phyloP scores from a whole-genome alignment of 2,329 filamentous ascomycete genomes.

The Colletotrichum limetticola region DNA sequence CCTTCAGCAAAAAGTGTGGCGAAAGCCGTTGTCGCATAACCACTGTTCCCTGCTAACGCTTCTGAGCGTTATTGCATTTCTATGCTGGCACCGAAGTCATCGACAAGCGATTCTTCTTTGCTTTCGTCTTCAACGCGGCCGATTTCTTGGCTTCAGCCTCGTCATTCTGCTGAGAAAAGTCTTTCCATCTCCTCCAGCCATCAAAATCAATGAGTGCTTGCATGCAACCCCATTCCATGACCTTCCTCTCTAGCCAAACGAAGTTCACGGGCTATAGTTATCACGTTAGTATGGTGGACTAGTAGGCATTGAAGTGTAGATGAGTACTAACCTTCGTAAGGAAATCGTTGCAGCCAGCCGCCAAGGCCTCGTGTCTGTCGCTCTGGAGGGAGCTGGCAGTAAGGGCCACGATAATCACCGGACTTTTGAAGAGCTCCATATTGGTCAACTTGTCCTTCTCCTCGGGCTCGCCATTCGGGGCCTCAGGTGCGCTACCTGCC shows the following conservation, averaged over 20 bases:
- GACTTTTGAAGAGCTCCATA: slow-evolving; percentile 85
- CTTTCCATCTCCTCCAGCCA: slow-evolving; percentile 97
- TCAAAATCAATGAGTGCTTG: slow-evolving; percentile 98
- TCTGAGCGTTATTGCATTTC: neutral
- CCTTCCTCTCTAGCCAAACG: slow-evolving; percentile 95
- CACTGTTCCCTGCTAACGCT: neutral
- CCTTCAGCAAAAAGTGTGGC: no score
- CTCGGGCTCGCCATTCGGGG: slow-evolving; percentile 57
- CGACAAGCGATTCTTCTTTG: slow-evolving; percentile 58
- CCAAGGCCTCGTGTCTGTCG: slow-evolving; percentile 93
- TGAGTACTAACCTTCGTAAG: slow-evolving; percentile 82
- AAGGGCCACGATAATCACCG: slow-evolving; percentile 96
- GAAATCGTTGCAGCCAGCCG: slow-evolving; percentile 97
- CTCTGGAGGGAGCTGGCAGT: slow-evolving; percentile 95
- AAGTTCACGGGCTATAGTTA: slow-evolving; percentile 86
- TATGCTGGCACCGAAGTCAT: slow-evolving; percentile 40
- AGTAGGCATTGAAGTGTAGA: neutral
- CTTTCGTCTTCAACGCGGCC: slow-evolving; percentile 49
- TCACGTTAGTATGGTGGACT: neutral
- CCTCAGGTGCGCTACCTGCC: slow-evolving; percentile 56
- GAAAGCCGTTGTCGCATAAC: neutral
- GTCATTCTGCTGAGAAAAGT: slow-evolving; percentile 68
- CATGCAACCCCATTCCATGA: slow-evolving; percentile 99
- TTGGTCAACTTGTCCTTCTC: slow-evolving; percentile 78
- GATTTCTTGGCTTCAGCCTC: slow-evolving; percentile 56